A percentile compares a stretch with the other conserved stretches of the same genome.
These are phyloP conservation scores for Podospora appendiculata DNA, from an alignment of 495 filamentous ascomycete genomes.

Conservation along the genomic window DNA sequence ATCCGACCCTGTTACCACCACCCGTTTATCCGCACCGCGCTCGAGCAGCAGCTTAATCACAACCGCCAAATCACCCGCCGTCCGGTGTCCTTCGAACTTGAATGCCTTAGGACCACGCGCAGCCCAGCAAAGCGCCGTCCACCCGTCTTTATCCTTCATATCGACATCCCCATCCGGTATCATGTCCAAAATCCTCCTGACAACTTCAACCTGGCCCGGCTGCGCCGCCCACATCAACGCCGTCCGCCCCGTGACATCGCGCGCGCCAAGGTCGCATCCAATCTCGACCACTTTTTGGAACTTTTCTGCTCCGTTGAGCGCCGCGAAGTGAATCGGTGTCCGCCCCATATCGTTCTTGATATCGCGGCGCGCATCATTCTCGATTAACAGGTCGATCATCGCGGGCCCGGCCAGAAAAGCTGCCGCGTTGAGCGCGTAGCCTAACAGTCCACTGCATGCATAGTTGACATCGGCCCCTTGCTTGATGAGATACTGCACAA, in stretches of 20 bases:
- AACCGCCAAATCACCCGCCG: neutral
- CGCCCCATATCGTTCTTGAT: neutral
- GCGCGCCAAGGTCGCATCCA: neutral
- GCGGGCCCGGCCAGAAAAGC: neutral
- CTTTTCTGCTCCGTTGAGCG: neutral
- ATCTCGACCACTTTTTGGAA: slow-evolving; percentile 2
- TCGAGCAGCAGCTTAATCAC: slow-evolving; percentile 1
- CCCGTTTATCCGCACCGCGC: slow-evolving; percentile 1
- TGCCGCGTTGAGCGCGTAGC: slow-evolving; percentile 1
- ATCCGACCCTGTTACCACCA: neutral
- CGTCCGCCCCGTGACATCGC: neutral
- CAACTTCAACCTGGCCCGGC: neutral
- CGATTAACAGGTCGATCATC: neutral
- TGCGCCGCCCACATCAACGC: slow-evolving; percentile 3
- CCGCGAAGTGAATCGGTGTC: neutral
- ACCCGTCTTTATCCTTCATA: neutral
- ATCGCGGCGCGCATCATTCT: neutral
- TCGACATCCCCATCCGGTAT: neutral
- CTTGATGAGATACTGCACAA: too few relatives aligned
- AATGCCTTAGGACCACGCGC: neutral
- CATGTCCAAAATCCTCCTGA: neutral
- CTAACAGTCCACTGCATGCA: neutral
- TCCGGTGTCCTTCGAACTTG: neutral
- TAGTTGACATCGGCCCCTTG: neutral
- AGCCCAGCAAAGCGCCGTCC: slow-evolving; percentile 4